Evolutionary conservation across 2,329 filamentous ascomycete genomes (phyloP).

Genomic region (Neofusicoccum kwambonambiense): DNA sequence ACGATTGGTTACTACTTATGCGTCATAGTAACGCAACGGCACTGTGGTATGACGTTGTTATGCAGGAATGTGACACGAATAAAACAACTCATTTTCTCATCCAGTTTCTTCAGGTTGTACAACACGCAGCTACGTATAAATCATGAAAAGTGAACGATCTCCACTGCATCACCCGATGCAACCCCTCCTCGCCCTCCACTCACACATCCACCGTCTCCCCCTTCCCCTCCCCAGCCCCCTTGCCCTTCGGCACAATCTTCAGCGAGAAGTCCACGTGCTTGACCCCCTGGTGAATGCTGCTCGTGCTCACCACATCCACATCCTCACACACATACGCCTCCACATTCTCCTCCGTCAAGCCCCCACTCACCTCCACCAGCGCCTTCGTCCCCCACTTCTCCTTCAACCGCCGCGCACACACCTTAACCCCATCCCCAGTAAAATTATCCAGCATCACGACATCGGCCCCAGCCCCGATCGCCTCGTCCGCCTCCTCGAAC

Average conservation of each 20-base stretch:
- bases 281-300: constrained; percentile 94
- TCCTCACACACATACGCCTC: constrained; percentile 74
- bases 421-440: constrained; percentile 70
- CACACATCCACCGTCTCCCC: constrained; percentile 19
- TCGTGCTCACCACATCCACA: constrained; percentile 94
- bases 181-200: neutral
- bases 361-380: constrained; percentile 88
- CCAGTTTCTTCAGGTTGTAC: neutral
- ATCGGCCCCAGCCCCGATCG: constrained; percentile 86
- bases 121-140: neutral
- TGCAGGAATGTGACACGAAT: neutral
- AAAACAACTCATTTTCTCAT: neutral
- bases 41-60: neutral
- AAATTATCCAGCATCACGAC: constrained; percentile 99
- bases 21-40: neutral
- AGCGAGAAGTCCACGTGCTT: constrained; percentile 93
- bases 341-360: constrained; percentile 82
- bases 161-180: neutral
- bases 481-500: constrained; percentile 85
- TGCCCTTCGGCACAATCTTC: constrained; percentile 65
- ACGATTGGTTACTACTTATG: neutral
- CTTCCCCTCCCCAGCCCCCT: constrained; percentile 13
- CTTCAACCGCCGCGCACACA: constrained; percentile 73
- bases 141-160: neutral
- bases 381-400: constrained; percentile 68